Evolutionary conservation across 257 asterid species (phyloP).

Genomic region (Jacaranda copaia): DNA sequence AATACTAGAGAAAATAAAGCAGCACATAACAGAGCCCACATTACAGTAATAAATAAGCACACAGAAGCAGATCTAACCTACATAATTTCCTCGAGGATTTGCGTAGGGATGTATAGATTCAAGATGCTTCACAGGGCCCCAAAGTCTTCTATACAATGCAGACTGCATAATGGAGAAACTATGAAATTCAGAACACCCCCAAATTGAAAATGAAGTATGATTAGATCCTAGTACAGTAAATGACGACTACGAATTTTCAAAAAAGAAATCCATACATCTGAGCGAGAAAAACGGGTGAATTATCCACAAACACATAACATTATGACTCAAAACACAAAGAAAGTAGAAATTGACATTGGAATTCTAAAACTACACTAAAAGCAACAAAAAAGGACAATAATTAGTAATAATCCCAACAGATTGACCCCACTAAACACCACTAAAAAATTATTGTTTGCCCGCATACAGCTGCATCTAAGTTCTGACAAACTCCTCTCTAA

Average conservation of each 20-base stretch:
- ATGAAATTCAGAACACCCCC: conserved; percentile 28
- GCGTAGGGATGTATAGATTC: conserved; percentile 82
- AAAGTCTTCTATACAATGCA: conserved; percentile 71
- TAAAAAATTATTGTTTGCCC: conserved; percentile 29
- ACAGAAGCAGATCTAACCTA: conserved; percentile 71
- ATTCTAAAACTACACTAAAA: conserved; percentile 39
- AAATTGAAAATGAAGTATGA: neutral
- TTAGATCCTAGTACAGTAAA: conserved; percentile 18
- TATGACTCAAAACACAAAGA: conserved; percentile 37
- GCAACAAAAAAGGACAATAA: conserved; percentile 45
- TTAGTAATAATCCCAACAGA: conserved; percentile 37
- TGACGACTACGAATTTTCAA: conserved; percentile 7
- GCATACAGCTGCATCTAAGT: conserved; percentile 19
- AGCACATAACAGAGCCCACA: neutral
- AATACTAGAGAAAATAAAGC: neutral
- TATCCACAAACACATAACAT: conserved; percentile 37
- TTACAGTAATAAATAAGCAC: conserved; percentile 21
- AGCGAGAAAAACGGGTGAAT: conserved; percentile 24
- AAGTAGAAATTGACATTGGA: conserved; percentile 35
- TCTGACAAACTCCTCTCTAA: conserved; percentile 21
- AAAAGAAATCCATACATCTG: conserved; percentile 29
- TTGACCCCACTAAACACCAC: conserved; percentile 61
- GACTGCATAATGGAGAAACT: conserved; percentile 55
- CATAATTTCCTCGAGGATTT: conserved; percentile 78
- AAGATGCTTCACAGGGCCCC: conserved; percentile 87